A percentile compares a stretch with the other conserved stretches of the same genome.
phyloP scores from a whole-genome alignment of 2,329 filamentous ascomycete species.

The Metarhizium rileyi region DNA sequence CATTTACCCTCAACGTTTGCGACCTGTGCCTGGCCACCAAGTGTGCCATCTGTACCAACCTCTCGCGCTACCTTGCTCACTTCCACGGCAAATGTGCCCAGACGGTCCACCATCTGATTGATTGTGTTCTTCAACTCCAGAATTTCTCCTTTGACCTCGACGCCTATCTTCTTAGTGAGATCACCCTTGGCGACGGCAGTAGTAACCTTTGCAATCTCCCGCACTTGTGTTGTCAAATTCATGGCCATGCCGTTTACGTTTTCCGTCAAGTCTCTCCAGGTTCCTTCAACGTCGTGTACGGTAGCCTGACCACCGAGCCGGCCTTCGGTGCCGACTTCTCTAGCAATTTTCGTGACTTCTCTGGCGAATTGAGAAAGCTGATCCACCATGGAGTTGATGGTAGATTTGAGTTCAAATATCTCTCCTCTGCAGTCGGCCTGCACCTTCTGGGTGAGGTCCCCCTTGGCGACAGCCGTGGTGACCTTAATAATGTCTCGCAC shows the following conservation, averaged over 20 bases:
- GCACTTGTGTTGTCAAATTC: slow-evolving; percentile 94
- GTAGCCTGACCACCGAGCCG: slow-evolving; percentile 90
- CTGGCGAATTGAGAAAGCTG: slow-evolving; percentile 93
- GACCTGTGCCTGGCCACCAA: slow-evolving; percentile 88
- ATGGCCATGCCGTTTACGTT: slow-evolving; percentile 98
- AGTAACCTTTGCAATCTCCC: slow-evolving; percentile 94
- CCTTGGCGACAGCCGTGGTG: slow-evolving; percentile 63
- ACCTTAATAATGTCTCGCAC: slow-evolving; percentile 90
- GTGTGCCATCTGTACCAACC: slow-evolving; percentile 89
- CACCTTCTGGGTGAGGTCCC: slow-evolving; percentile 93
- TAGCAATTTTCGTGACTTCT: slow-evolving; percentile 92
- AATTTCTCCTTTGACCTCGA: slow-evolving; percentile 90
- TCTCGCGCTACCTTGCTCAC: slow-evolving; percentile 93
- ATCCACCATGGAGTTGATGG: slow-evolving; percentile 99
- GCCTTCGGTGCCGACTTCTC: slow-evolving; percentile 93
- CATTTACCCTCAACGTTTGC: slow-evolving; percentile 96
- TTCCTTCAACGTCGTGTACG: slow-evolving; percentile 91
- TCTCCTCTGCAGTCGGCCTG: slow-evolving; percentile 87
- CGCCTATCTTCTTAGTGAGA: slow-evolving; percentile 89
- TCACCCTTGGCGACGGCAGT: slow-evolving; percentile 92
- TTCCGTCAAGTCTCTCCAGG: slow-evolving; percentile 91
- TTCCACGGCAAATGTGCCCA: slow-evolving; percentile 92
- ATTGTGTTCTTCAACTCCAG: slow-evolving; percentile 93
- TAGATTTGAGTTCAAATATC: slow-evolving; percentile 90
- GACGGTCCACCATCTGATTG: slow-evolving; percentile 96